These are phyloP conservation scores for Daedaleopsis nitida DNA, from an alignment of 768 basidiomycete species.

Conservation along the genomic window DNA sequence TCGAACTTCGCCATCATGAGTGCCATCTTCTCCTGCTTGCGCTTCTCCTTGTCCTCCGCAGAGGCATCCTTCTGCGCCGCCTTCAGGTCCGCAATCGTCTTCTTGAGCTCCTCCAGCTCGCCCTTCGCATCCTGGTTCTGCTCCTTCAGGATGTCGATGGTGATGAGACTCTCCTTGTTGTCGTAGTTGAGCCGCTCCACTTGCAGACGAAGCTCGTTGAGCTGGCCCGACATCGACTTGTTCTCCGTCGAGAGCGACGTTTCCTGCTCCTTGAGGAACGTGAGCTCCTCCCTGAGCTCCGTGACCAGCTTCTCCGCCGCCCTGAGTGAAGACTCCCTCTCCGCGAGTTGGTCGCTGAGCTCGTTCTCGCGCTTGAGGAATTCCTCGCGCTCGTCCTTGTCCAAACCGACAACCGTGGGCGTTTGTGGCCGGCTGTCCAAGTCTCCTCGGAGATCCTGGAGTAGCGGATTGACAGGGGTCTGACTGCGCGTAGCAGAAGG, in stretches of 20 bases:
- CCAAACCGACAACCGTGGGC: conserved; percentile 83
- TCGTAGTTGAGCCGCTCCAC: conserved; percentile 93
- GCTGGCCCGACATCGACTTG: conserved; percentile 89
- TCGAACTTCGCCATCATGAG: conserved; percentile 99
- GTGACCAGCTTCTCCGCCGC: conserved; percentile 85
- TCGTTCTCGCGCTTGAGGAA: conserved; percentile 97
- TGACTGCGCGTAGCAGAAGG: conserved; percentile 66
- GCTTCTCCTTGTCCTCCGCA: conserved; percentile 96
- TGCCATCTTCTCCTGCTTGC: conserved; percentile 99
- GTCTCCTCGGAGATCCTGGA: conserved; percentile 73
- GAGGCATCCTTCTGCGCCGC: conserved; percentile 80
- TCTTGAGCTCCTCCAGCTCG: conserved; percentile 89
- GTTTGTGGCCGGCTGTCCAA: conserved; percentile 89
- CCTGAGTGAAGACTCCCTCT: conserved; percentile 81
- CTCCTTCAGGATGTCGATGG: conserved; percentile 93
- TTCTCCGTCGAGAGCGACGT: conserved; percentile 85
- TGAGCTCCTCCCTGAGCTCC: conserved; percentile 87
- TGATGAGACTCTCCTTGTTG: conserved; percentile 91
- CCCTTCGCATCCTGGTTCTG: conserved; percentile 84
- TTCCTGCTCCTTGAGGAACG: conserved; percentile 92
- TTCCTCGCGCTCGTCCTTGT: conserved; percentile 97
- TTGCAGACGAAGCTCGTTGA: conserved; percentile 90
- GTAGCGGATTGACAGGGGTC: conserved; percentile 73
- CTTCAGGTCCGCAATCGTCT: conserved; percentile 77
- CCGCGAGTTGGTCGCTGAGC: conserved; percentile 88